Evolutionary conservation across 1,139 yeast species (phyloP).

Genomic region (Candida buenavistaensis): DNA sequence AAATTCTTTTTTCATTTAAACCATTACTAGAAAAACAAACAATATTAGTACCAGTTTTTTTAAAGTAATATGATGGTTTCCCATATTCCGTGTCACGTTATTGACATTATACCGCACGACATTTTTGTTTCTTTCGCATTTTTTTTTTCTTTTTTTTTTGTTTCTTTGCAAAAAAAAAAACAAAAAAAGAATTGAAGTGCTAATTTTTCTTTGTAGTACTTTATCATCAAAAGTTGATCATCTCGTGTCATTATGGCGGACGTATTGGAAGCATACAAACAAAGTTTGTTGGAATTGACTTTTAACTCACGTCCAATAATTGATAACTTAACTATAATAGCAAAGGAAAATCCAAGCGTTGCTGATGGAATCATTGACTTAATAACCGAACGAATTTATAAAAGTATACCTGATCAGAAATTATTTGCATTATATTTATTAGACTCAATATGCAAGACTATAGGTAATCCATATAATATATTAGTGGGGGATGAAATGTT

Average conservation of each 20-base stretch:
- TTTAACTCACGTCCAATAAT: constrained; percentile 90
- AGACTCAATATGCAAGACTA: constrained; percentile 91
- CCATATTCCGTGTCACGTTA: too few species aligned
- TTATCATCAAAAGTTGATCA: too few species aligned
- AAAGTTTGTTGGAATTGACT: constrained; percentile 72
- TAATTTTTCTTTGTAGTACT: too few species aligned
- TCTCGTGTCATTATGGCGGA: constrained; percentile 16
- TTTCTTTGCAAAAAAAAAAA: too few species aligned
- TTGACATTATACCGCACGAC: too few species aligned
- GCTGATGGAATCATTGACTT: constrained; percentile 80
- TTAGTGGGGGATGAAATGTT: constrained; percentile 68
- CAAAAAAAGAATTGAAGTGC: too few species aligned
- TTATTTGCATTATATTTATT: constrained; percentile 78
- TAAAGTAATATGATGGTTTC: too few species aligned
- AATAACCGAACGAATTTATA: constrained; percentile 59
- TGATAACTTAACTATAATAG: constrained; percentile 79
- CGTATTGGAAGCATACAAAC: constrained; percentile 56
- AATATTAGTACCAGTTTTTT: too few species aligned
- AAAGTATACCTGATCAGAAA: constrained; percentile 72
- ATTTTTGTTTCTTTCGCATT: too few species aligned
- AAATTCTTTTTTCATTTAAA: too few species aligned
- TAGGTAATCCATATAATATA: constrained; percentile 84
- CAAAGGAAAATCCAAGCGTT: constrained; percentile 74
- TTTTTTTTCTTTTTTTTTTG: too few species aligned
- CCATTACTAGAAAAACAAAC: too few species aligned